phyloP scores from a whole-genome alignment of 2,329 filamentous ascomycete genomes.

The Beauveria scarabaeidicola region DNA sequence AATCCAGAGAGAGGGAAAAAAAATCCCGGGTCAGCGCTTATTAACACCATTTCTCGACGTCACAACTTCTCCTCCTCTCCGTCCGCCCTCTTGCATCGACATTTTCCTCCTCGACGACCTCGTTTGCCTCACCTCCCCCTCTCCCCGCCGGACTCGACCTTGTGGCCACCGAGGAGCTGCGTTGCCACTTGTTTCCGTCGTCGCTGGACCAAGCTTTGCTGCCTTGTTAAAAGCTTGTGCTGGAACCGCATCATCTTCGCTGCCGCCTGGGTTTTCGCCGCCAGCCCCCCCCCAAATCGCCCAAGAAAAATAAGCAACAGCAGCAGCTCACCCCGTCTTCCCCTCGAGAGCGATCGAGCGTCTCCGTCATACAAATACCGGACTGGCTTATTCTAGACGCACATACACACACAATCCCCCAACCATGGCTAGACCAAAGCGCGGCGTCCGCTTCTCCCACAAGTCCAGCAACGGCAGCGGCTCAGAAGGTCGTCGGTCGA shows the following conservation, averaged over 20 bases:
- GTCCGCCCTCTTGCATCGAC: background rate
- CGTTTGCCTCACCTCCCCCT: background rate
- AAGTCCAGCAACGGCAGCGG: constrained; percentile 38
- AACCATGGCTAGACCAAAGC: constrained; percentile 31
- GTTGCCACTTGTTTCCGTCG: background rate
- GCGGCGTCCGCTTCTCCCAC: constrained; percentile 48
- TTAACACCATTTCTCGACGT: constrained; percentile 1
- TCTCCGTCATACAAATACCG: background rate
- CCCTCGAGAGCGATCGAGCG: background rate
- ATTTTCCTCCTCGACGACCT: background rate
- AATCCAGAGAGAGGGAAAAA: background rate
- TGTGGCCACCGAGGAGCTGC: background rate
- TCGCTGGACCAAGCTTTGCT: background rate
- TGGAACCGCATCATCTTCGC: background rate
- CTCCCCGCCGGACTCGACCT: background rate
- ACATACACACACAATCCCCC: background rate
- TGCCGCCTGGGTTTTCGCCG: constrained; percentile 1
- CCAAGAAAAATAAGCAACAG: background rate
- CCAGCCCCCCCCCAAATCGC: background rate
- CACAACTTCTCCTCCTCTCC: background rate
- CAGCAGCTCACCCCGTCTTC: background rate
- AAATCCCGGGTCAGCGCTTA: constrained; percentile 2
- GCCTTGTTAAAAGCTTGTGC: background rate
- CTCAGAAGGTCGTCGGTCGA: constrained; percentile 53
- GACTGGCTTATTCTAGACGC: background rate